phyloP scores from a whole-genome alignment of 2,329 filamentous ascomycete genomes.

The Penicillium sp. region DNA sequence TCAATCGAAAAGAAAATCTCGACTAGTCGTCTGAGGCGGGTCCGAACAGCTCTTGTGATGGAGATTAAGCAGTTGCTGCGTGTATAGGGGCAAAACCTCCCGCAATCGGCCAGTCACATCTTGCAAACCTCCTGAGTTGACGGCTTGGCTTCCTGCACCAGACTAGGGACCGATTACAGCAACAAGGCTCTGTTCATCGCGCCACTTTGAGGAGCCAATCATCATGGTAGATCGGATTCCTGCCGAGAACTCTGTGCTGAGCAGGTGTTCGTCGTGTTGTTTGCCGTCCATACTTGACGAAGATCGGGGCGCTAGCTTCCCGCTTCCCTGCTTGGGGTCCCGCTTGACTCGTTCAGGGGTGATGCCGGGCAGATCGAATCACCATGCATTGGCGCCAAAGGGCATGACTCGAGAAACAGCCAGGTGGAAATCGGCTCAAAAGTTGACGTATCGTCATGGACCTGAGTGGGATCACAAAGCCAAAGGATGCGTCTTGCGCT shows the following conservation, averaged over 20 bases:
- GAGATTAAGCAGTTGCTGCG: constrained; percentile 10
- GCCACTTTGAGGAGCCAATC: too few relatives aligned
- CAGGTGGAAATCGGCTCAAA: background rate
- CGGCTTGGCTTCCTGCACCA: background rate
- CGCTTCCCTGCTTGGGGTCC: too few relatives aligned
- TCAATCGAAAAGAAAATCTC: constrained; percentile 7
- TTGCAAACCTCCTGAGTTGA: background rate
- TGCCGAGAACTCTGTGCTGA: background rate
- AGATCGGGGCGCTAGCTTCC: too few relatives aligned
- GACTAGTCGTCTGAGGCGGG: background rate
- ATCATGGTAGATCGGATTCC: background rate
- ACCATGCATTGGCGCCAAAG: too few relatives aligned
- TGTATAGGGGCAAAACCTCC: constrained; percentile 5
- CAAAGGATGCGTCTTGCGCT: constrained; percentile 1
- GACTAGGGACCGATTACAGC: too few relatives aligned
- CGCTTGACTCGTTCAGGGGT: too few relatives aligned
- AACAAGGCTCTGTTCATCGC: too few relatives aligned
- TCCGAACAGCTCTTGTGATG: background rate
- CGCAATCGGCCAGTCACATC: constrained; percentile 10
- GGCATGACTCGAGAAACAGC: background rate
- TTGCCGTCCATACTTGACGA: background rate
- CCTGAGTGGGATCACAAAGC: constrained; percentile 8
- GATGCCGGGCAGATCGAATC: too few relatives aligned
- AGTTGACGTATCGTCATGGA: constrained; percentile 21
- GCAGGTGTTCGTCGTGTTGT: background rate